A percentile compares a stretch with the other conserved stretches of the same genome.
Conservation (phyloP, 2,329 filamentous ascomycete species). For the Aspergillus brunneoviolaceus region DNA sequence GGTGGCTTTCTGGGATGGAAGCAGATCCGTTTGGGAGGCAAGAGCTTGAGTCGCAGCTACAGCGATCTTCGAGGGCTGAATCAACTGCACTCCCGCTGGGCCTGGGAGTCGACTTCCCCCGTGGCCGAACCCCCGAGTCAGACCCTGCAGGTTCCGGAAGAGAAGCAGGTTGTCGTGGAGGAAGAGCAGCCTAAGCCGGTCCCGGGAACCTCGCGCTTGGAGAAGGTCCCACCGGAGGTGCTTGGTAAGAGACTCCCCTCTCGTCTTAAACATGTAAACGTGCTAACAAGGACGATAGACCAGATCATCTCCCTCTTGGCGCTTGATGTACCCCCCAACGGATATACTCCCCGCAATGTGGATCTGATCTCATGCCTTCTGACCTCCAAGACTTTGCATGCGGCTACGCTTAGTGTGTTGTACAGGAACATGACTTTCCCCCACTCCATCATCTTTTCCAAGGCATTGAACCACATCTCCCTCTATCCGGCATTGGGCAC, state of each 20-base stretch:
- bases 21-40: slow-evolving; percentile 45
- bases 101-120: slow-evolving; percentile 39
- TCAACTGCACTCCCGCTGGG: slow-evolving; percentile 39
- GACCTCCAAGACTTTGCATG: slow-evolving; percentile 72
- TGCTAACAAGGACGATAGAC: slow-evolving; percentile 46
- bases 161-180: not conserved
- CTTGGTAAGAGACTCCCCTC: slow-evolving; percentile 57
- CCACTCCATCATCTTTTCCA: slow-evolving; percentile 79
- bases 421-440: slow-evolving; percentile 80
- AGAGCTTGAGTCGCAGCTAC: slow-evolving; percentile 46
- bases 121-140: slow-evolving; percentile 18
- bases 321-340: slow-evolving; percentile 72
- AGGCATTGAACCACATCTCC: slow-evolving; percentile 70
- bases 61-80: slow-evolving; percentile 41
- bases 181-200: slow-evolving; percentile 19
- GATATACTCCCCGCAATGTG: slow-evolving; percentile 71
- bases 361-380: slow-evolving; percentile 74
- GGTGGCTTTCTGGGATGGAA: slow-evolving; percentile 48
- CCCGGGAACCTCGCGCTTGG: slow-evolving; percentile 54
- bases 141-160: slow-evolving; percentile 14
- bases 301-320: slow-evolving; percentile 73
- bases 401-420: slow-evolving; percentile 70
- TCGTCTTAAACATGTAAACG: not conserved
- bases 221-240: slow-evolving; percentile 68
- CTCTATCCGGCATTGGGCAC: slow-evolving; percentile 68